A percentile compares a stretch with the other conserved stretches of the same genome.
Conservation (phyloP, 2,329 filamentous ascomycete genomes). For the Aspergillus pseudoglaucus region DNA sequence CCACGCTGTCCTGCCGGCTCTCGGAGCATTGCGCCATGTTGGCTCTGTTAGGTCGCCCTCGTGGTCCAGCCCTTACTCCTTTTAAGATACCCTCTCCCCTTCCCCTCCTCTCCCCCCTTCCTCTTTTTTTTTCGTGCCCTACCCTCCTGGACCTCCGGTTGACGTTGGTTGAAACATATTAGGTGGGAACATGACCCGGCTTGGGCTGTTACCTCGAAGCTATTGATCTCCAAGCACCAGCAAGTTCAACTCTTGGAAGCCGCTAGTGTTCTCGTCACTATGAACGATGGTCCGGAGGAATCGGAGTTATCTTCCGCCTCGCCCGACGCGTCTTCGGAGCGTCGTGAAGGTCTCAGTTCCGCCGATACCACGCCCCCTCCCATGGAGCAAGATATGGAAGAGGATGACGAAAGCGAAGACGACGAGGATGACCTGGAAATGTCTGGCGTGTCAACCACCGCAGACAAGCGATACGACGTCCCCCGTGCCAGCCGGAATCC, state of each 20-base stretch:
- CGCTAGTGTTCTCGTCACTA: slow-evolving; percentile 88
- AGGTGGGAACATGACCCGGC: slow-evolving; percentile 99
- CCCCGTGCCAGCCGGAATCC: slow-evolving; percentile 15
- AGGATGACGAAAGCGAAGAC: slow-evolving; percentile 45
- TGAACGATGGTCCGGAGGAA: slow-evolving; percentile 66
- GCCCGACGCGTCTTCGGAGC: slow-evolving; percentile 73
- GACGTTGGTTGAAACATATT: slow-evolving; percentile 36
- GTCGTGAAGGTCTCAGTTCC: slow-evolving; percentile 69
- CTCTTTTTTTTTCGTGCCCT: slow-evolving; percentile 1
- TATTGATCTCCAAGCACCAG: slow-evolving; percentile 98
- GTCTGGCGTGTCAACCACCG: slow-evolving; percentile 46
- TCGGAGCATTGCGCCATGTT: slow-evolving; percentile 35
- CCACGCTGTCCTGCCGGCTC: slow-evolving; percentile 39
- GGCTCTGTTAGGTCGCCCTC: slow-evolving; percentile 35
- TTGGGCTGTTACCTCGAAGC: slow-evolving; percentile 94
- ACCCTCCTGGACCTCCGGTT: slow-evolving; percentile 22
- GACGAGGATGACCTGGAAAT: slow-evolving; percentile 30
- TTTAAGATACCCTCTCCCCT: slow-evolving; percentile 10
- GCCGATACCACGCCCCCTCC: slow-evolving; percentile 90
- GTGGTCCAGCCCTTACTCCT: slow-evolving; percentile 26
- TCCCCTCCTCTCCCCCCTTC: slow-evolving; percentile 24
- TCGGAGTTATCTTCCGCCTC: slow-evolving; percentile 80
- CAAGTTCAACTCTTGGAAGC: slow-evolving; percentile 97
- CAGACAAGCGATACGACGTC: slow-evolving; percentile 52
- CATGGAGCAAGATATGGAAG: slow-evolving; percentile 50